Conservation (phyloP, 495 filamentous ascomycete genomes). For the Friedmanniomyces endolithicus region DNA sequence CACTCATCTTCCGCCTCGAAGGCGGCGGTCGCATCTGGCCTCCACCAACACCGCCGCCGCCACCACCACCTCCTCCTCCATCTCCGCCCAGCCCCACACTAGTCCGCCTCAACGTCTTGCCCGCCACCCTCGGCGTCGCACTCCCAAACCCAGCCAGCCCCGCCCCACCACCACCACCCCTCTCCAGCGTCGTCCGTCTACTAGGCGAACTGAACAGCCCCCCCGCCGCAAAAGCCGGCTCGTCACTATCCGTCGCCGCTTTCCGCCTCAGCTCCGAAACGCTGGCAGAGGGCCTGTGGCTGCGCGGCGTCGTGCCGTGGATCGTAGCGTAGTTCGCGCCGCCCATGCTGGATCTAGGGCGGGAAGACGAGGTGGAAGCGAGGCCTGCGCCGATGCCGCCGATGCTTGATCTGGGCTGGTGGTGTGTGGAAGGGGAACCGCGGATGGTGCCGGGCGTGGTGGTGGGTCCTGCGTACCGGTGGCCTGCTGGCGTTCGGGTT, state of each 20-base stretch:
- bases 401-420: conserved; percentile 7
- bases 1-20: conserved; percentile 37
- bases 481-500: conserved; percentile 38
- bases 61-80: no score
- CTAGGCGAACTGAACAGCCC: conserved; percentile 14
- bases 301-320: conserved; percentile 14
- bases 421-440: not conserved
- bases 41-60: conserved; percentile 32
- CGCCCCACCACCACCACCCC: conserved; percentile 15
- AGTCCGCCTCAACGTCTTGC: conserved; percentile 16
- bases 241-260: conserved; percentile 17
- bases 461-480: not conserved
- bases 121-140: not conserved
- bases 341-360: conserved; percentile 44
- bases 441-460: conserved; percentile 35
- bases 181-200: conserved; percentile 22
- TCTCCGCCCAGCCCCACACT: conserved; percentile 23
- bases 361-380: conserved; percentile 18
- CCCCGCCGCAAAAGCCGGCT: not conserved
- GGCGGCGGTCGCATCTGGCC: conserved; percentile 41
- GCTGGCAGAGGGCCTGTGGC: conserved; percentile 9
- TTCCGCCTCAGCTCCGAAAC: conserved; percentile 9
- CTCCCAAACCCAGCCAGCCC: no score
- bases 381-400: conserved; percentile 20
- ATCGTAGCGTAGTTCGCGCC: conserved; percentile 32